Percentiles rank a stretch among this genome's conserved stretches.
phyloP scores from a whole-genome alignment of 768 basidiomycete species.

The Leccinum fibrillosum region DNA sequence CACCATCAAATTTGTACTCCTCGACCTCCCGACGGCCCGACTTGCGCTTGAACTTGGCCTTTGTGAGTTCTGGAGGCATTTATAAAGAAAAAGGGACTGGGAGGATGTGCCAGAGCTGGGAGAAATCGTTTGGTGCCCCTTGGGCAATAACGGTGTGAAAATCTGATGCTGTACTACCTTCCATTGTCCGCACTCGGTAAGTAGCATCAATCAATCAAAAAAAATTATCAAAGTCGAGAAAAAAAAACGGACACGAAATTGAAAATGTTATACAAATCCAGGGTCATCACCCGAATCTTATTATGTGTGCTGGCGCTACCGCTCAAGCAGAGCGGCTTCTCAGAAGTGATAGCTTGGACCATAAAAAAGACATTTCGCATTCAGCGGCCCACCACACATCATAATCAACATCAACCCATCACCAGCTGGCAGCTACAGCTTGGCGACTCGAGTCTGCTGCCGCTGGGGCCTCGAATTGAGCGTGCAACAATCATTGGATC shows the following conservation, averaged over 20 bases:
- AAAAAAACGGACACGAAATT: neutral
- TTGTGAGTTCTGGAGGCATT: slow-evolving; percentile 59
- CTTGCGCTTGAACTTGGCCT: slow-evolving; percentile 49
- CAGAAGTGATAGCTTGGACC: too few relatives aligned
- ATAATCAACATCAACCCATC: neutral
- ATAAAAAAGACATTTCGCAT: slow-evolving; percentile 6
- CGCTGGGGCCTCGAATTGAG: too few relatives aligned
- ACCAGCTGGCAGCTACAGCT: neutral
- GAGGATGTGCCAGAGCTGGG: slow-evolving; percentile 13
- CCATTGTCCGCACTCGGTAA: slow-evolving; percentile 9
- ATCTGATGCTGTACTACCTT: slow-evolving; percentile 14
- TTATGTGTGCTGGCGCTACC: neutral
- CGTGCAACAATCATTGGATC: neutral
- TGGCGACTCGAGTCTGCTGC: neutral
- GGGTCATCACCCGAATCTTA: neutral
- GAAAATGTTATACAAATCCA: neutral
- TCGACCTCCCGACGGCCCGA: slow-evolving; percentile 48
- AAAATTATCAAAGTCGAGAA: neutral
- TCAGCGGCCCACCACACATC: slow-evolving; percentile 13
- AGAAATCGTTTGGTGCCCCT: slow-evolving; percentile 15
- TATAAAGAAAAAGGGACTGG: slow-evolving; percentile 1
- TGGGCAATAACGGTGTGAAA: slow-evolving; percentile 26
- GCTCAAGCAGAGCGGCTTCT: neutral
- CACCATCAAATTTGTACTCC: slow-evolving; percentile 48
- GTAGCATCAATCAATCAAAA: neutral